Evolutionary conservation across 495 filamentous ascomycete species (phyloP), one percentile per base, ranked within the genome.

Genomic region (Talaromyces liani): DNA sequence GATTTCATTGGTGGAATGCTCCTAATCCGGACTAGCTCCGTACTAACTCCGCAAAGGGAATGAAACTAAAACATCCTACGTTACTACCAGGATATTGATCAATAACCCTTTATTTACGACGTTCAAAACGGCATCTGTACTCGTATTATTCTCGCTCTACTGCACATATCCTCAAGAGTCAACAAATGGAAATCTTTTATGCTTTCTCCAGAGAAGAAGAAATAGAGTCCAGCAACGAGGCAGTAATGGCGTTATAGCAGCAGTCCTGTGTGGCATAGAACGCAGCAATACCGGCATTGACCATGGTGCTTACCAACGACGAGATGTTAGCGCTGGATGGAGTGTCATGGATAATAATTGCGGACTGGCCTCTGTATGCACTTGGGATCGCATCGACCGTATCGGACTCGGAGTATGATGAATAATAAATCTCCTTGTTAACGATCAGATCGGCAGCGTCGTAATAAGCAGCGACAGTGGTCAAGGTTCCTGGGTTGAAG

Each of bases 181-280:
- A 12, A 24, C 49, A 20, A 25, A 54, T 9, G 18, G 18, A 54
- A 7, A 14, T 6, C 24, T 1, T 22, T 27, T 29, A 56, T 1
- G 24, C 22, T 16, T 8, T 56, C 16, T 56, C 53, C 5, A 56
- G 53, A 6, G 53, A 56, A 18, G 56, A 36, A 6, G 56, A 8
- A 36, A 58, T 58, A 33, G 10, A 14, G 31, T 58, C 56, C 31
- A 58, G 24, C 29, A 58, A 33, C 27, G 56, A 24, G n/a, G 56
- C 12, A 20, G 3, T 16, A 20, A 58, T 58, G 29, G 14, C 20
- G n/a, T 58, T 33, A 34, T 62, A 62, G 47, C 60, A 62, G 47
- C 60, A 62, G 18, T 62, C 60, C 25, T 22, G 45, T n/a, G 60
- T 62, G 1, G 60, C 60, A 53, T 62, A 62, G 29, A 62, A 62